A percentile compares a stretch with the other conserved stretches of the same genome.
phyloP scores from a whole-genome alignment of 352 stramenopile species.

The Aphanomyces invadans region DNA sequence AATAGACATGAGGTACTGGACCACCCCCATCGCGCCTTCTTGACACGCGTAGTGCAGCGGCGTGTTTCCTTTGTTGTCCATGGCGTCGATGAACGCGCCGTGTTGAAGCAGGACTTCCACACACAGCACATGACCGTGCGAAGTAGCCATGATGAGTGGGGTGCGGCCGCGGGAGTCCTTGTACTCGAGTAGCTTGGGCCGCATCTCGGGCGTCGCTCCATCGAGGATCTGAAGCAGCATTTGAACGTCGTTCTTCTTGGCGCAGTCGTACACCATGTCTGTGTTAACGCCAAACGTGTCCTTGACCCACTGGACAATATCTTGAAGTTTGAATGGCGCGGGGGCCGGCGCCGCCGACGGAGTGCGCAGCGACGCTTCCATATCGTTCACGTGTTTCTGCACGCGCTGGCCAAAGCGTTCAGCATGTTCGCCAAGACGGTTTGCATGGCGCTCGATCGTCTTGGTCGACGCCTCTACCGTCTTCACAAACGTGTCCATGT shows the following conservation, averaged over 20 bases:
- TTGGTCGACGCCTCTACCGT: background rate
- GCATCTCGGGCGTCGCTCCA: background rate
- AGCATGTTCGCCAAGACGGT: background rate
- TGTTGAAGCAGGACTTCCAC: conserved; percentile 5
- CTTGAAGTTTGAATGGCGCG: background rate
- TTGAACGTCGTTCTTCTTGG: conserved; percentile 9
- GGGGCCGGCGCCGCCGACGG: background rate
- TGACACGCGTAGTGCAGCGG: conserved; percentile 11
- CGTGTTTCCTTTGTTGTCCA: conserved; percentile 11
- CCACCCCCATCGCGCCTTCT: background rate
- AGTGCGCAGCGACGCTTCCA: background rate
- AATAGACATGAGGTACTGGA: conserved; percentile 3
- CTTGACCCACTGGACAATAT: conserved; percentile 4
- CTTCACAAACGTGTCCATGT: background rate
- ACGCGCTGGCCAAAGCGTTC: background rate
- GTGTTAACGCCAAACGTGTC: conserved; percentile 5
- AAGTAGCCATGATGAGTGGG: conserved; percentile 15
- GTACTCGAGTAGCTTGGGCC: conserved; percentile 11
- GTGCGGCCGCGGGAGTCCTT: conserved; percentile 6
- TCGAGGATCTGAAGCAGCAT: conserved; percentile 2
- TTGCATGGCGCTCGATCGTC: background rate
- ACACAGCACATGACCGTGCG: background rate
- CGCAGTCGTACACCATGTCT: conserved; percentile 5
- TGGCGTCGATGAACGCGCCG: conserved; percentile 7
- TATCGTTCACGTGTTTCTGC: background rate